Evolutionary conservation across 2,329 filamentous ascomycete genomes (phyloP).

Genomic region (Venturia pyrina): DNA sequence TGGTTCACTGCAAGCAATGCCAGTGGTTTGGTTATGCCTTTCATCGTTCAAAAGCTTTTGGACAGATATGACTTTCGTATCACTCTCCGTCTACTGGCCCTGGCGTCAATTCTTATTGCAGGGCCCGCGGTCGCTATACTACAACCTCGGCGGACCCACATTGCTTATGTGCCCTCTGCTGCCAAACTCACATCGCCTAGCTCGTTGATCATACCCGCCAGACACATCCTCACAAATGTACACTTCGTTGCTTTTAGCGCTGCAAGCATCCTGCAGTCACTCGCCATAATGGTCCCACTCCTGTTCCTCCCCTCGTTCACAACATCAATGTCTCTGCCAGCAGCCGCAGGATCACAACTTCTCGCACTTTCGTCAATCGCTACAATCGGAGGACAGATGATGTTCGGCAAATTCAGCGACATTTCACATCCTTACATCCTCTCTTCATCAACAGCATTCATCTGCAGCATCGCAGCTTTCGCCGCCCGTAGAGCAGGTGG

Average conservation of each 20-base stretch:
- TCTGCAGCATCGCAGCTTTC: slow-evolving; percentile 1
- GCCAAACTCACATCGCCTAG: slow-evolving; percentile 24
- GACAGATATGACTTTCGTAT: slow-evolving; percentile 2
- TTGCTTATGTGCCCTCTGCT: background rate
- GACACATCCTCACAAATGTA: background rate
- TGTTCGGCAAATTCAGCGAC: background rate
- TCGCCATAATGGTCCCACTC: slow-evolving; percentile 6
- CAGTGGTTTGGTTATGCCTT: slow-evolving; percentile 16
- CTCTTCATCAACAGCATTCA: background rate
- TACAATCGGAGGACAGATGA: slow-evolving; percentile 25
- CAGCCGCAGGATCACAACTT: slow-evolving; percentile 28
- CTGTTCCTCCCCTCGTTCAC: slow-evolving; percentile 8
- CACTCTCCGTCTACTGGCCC: slow-evolving; percentile 4
- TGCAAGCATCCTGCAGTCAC: slow-evolving; percentile 4
- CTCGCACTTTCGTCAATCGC: slow-evolving; percentile 39
- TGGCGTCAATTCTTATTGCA: slow-evolving; percentile 5
- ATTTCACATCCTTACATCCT: background rate
- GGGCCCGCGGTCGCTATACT: slow-evolving; percentile 1
- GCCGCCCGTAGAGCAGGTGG: slow-evolving; percentile 13
- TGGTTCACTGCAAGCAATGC: slow-evolving; percentile 23
- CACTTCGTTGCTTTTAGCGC: background rate
- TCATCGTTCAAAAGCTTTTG: slow-evolving; percentile 6
- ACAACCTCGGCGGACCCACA: background rate
- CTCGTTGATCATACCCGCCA: background rate
- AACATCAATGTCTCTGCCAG: background rate